Conservation (phyloP, 805 yeast species). For the Candida awuae region DNA sequence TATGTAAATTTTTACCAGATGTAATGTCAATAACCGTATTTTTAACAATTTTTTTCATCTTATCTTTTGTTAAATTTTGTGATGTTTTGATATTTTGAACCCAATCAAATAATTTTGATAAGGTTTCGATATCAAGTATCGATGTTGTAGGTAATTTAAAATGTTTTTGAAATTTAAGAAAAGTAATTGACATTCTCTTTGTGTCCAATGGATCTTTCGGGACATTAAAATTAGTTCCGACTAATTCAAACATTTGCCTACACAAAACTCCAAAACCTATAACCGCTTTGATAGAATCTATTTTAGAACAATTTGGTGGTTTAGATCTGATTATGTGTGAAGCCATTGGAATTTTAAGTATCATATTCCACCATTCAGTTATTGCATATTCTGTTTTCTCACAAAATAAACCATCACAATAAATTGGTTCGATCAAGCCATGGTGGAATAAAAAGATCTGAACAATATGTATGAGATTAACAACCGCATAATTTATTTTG, state of each 20-base stretch:
- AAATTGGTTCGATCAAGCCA: conserved; percentile 56
- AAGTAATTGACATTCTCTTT: conserved; percentile 55
- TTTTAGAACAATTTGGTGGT: conserved; percentile 15
- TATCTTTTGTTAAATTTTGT: conserved; percentile 30
- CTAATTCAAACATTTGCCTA: conserved; percentile 53
- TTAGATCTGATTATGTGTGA: conserved; percentile 16
- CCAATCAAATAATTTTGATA: conserved; percentile 19
- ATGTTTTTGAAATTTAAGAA: conserved; percentile 67
- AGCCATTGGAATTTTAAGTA: conserved; percentile 27
- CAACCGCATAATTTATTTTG: conserved; percentile 56
- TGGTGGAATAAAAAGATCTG: conserved; percentile 77
- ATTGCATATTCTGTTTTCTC: conserved; percentile 67
- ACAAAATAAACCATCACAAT: conserved; percentile 82
- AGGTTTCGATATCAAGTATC: conserved; percentile 21
- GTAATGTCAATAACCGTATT: conserved; percentile 31
- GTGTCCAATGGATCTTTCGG: conserved; percentile 83
- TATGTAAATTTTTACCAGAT: conserved; percentile 29
- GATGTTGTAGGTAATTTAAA: conserved; percentile 11
- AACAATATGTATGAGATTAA: conserved; percentile 63
- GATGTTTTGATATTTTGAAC: conserved; percentile 25
- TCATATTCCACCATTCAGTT: conserved; percentile 68
- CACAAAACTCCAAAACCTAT: conserved; percentile 70
- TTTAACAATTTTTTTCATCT: conserved; percentile 29
- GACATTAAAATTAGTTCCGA: conserved; percentile 42
- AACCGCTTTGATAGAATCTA: conserved; percentile 64